Conservation (phyloP, 2,329 filamentous ascomycete species). For the Colletotrichum tamarilloi region DNA sequence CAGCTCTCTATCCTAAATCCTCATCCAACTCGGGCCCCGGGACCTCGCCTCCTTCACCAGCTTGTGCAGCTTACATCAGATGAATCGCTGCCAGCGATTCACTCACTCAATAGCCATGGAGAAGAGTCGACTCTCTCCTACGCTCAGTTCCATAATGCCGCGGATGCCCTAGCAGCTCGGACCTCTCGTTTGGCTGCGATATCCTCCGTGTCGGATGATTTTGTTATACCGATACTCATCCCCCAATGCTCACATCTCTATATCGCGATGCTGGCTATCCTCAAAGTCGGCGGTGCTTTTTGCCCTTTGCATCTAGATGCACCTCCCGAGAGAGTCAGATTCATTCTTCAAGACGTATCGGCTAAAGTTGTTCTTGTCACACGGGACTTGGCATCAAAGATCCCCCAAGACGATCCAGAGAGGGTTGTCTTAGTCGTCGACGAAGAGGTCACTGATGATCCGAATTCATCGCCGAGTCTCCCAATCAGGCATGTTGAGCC, state of each 20-base stretch:
- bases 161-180: slow-evolving; percentile 65
- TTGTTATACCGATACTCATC: slow-evolving; percentile 79
- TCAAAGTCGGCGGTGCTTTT: slow-evolving; percentile 87
- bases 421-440: slow-evolving; percentile 52
- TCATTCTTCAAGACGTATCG: slow-evolving; percentile 82
- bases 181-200: slow-evolving; percentile 48
- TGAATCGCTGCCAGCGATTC: slow-evolving; percentile 65
- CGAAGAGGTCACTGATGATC: slow-evolving; percentile 25
- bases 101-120: slow-evolving; percentile 62
- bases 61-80: slow-evolving; percentile 63
- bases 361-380: slow-evolving; percentile 77
- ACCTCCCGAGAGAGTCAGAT: slow-evolving; percentile 79
- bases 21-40: slow-evolving; percentile 50
- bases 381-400: slow-evolving; percentile 53
- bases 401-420: slow-evolving; percentile 46
- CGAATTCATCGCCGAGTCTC: slow-evolving; percentile 4
- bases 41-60: slow-evolving; percentile 62
- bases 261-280: slow-evolving; percentile 78
- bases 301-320: slow-evolving; percentile 86
- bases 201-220: background rate
- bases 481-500: slow-evolving; percentile 64
- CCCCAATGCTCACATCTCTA: slow-evolving; percentile 84
- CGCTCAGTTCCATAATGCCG: slow-evolving; percentile 66
- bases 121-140: slow-evolving; percentile 67
- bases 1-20: slow-evolving; percentile 60